Base-by-base conservation (phyloP, 1,284 basidiomycete species). In the Ceratobasidium sp. region DNA sequence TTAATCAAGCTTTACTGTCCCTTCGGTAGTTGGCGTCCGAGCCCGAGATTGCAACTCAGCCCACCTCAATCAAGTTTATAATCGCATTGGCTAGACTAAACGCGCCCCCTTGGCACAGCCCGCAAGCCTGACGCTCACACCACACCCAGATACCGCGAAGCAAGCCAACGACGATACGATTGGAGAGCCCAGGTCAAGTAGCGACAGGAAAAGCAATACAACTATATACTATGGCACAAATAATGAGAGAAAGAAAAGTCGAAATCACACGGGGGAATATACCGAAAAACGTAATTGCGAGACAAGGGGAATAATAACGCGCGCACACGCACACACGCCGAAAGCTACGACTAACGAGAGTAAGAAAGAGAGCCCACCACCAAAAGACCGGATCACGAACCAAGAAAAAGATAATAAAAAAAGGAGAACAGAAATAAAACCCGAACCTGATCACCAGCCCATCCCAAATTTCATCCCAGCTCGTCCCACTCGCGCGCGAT, bases 401-500 rank as follows among this genome's bases (percentile, higher is more conserved):
- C 30, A 69, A 59, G 54, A 69, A 51, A 64, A 46, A 38, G 23
- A 42, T 38, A 28, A 53, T 40, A 64, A 53, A 38, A 62, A 62
- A 62, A 36, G 44, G 5, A 30, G 44, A n/a, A 30, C 11, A 36
- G 44, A 46, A n/a, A 16, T n/a, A 46, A 4, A 62, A 62, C 40
- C 25, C 14, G 11, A 36, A 64, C 48, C 9, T 7, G 16, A 38
- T 36, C 42, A 51, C 40, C 49, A 56, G 58, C 49, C 54, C 23
- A 64, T 14, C 48, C n/a, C 33, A 33, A 30, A 28, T 36, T 23
- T 60, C 28, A 36, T 48, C 42, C 69, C 18, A n/a, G n/a, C 33
- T 70, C 54, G 14, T 70, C 54, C 73, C 74, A 76, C 53, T 84
- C 83, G 38, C 76, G 75, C 18, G 79, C 79, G 33, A 85, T 79